These are phyloP conservation scores for Aspergillus sp. DNA, from an alignment of 2,329 filamentous ascomycete genomes.

Conservation along the genomic window DNA sequence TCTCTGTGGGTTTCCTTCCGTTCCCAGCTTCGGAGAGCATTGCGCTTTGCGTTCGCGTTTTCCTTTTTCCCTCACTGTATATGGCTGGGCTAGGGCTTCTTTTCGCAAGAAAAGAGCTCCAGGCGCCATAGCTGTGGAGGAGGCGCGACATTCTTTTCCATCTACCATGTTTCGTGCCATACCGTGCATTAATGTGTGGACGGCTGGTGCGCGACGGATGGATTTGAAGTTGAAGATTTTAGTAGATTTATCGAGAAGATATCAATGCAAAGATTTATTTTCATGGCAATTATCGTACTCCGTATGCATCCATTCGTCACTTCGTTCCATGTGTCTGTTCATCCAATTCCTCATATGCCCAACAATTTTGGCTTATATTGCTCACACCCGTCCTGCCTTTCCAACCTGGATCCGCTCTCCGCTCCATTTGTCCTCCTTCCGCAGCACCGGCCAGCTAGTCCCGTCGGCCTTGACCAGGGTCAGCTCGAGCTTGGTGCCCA, in stretches of 20 bases:
- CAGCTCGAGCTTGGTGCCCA: slow-evolving; percentile 87
- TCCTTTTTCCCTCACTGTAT: slow-evolving; percentile 45
- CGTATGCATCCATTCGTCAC: too few relatives aligned
- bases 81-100: slow-evolving; percentile 45
- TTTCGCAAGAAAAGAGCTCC: slow-evolving; percentile 32
- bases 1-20: slow-evolving; percentile 48
- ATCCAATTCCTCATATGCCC: background rate
- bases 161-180: slow-evolving; percentile 7
- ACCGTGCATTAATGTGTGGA: slow-evolving; percentile 9
- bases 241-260: background rate
- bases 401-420: slow-evolving; percentile 89
- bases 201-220: background rate
- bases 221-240: background rate
- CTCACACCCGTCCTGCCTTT: slow-evolving; percentile 62
- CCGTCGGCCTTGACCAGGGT: slow-evolving; percentile 70
- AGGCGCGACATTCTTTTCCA: slow-evolving; percentile 39
- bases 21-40: slow-evolving; percentile 49
- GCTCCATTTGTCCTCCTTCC: slow-evolving; percentile 69
- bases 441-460: slow-evolving; percentile 78
- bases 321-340: background rate
- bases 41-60: slow-evolving; percentile 23
- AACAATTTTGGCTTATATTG: background rate
- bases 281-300: too few relatives aligned
- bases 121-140: slow-evolving; percentile 49
- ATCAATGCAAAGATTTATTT: too few relatives aligned